Conservation (phyloP, 768 basidiomycete species). For the Tulasnella sp. region DNA sequence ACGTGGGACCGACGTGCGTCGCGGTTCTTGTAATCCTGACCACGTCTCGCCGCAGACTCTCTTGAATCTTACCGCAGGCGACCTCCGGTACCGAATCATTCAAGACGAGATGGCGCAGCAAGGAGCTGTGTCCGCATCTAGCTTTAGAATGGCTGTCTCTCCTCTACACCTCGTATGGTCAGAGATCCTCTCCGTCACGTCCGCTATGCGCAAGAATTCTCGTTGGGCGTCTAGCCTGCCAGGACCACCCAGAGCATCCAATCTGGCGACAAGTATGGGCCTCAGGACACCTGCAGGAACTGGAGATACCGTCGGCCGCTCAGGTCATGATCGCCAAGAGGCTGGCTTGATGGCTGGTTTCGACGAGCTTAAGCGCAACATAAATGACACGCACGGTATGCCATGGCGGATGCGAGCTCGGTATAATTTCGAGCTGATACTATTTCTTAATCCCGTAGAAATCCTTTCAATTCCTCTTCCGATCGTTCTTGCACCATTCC, state of each 20-base stretch:
- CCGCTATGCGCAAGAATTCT: conserved; percentile 95
- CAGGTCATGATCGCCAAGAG: conserved; percentile 54
- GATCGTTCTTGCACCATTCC: conserved; percentile 74
- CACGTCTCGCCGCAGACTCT: conserved; percentile 7
- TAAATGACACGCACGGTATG: conserved; percentile 57
- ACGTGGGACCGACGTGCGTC: not conserved
- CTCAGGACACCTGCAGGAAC: conserved; percentile 36
- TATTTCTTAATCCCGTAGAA: conserved; percentile 37
- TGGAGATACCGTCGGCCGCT: conserved; percentile 43
- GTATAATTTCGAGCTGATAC: not conserved
- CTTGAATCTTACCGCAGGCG: not conserved
- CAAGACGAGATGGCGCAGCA: not conserved
- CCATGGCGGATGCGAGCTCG: conserved; percentile 32
- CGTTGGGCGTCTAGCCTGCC: conserved; percentile 77
- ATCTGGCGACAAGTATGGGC: conserved; percentile 71
- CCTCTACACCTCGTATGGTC: conserved; percentile 74
- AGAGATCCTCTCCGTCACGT: conserved; percentile 86
- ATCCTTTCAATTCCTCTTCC: conserved; percentile 50
- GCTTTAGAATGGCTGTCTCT: conserved; percentile 35
- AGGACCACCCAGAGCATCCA: conserved; percentile 45
- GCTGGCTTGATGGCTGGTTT: conserved; percentile 87
- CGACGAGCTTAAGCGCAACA: conserved; percentile 66
- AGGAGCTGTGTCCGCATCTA: not conserved
- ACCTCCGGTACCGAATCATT: not conserved
- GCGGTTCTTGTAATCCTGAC: not conserved